A percentile compares a stretch with the other conserved stretches of the same genome.
These are phyloP conservation scores for Aureobasidium pullulans DNA, from an alignment of 2,329 filamentous ascomycete species.

Conservation along the genomic window DNA sequence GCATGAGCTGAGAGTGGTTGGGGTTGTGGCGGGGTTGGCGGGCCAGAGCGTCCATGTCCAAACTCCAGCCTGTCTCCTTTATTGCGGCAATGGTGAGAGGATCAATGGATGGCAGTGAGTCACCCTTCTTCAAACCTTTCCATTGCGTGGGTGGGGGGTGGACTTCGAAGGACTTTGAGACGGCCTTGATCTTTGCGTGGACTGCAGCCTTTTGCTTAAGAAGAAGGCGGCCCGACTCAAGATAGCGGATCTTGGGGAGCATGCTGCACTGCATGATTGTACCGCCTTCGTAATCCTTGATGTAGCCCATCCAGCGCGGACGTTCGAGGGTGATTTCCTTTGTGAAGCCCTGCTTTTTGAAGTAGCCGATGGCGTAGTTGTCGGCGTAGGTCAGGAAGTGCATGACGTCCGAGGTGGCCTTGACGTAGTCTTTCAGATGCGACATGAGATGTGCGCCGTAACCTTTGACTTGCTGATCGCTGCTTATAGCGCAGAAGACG, in stretches of 20 bases:
- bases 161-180: constrained; percentile 79
- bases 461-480: constrained; percentile 96
- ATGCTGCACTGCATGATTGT: constrained; percentile 99
- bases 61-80: constrained; percentile 84
- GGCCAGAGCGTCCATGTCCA: constrained; percentile 94
- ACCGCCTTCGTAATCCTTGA: constrained; percentile 98
- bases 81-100: constrained; percentile 83
- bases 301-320: constrained; percentile 97
- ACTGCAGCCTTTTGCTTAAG: constrained; percentile 96
- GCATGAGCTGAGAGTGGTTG: constrained; percentile 89
- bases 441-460: constrained; percentile 98
- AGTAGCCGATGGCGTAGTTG: constrained; percentile 98
- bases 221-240: constrained; percentile 87
- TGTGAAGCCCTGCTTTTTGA: constrained; percentile 98
- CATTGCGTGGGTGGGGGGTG: constrained; percentile 81
- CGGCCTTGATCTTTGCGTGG: constrained; percentile 87
- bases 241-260: constrained; percentile 88
- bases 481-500: constrained; percentile 95
- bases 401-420: constrained; percentile 93
- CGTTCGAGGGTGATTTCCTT: constrained; percentile 94
- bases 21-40: constrained; percentile 92
- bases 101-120: constrained; percentile 60
- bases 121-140: constrained; percentile 53
- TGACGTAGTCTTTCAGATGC: constrained; percentile 95
- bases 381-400: constrained; percentile 98